Base-by-base conservation (phyloP, 495 filamentous ascomycete species). In the Parachaetomium inaequale region DNA sequence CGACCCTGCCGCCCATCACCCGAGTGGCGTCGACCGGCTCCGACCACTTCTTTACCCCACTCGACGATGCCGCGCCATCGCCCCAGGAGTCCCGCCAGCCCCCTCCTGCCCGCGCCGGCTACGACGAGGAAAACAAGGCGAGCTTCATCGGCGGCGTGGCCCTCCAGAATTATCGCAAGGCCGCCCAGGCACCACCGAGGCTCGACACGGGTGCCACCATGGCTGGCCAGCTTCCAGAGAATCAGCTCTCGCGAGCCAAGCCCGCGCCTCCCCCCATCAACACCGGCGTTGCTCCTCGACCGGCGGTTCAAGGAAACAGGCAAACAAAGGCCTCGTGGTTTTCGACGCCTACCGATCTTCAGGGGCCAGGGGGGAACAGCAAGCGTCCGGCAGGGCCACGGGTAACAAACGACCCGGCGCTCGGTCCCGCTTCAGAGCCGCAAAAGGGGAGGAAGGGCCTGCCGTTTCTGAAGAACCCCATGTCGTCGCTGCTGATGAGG, bases 361-460 rank as follows among this genome's bases (percentile, higher is more conserved):
- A 77, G 63, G 66, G 61, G 10, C 42, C 62, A 15, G 53, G 34
- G n/a, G 64, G 29, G 29, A 7, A 36, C 7, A 19, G 55, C 2
- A 52, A 49, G 32, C 49, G 57, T 2, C 52, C 47, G 8, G 15
- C 52, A 14, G 43, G 14, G 8, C 21, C 15, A n/a, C 63, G 36
- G 55, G 59, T 29, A 66, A 68, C 6, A 73, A 74, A 68, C 42
- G 79, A 80, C 14, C 67, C 73, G 2, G 58, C 63, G 7, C 76
- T 89, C 29, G 81, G 85, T 4, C 61, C 79, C 78, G 46, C 79
- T 79, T 61, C 82, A 81, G 71, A 88, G 80, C 25, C 82, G 72
- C 56, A 84, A 76, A 72, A 77, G 77, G 54, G 70, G 66, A 71
- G 76, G 69, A 70, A 85, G 77, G 65, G 84, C 73, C 66, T 80